Evolutionary conservation across 345 rosid genomes (phyloP), one percentile per base, ranked within the genome.

Genomic region (Populus tremula): DNA sequence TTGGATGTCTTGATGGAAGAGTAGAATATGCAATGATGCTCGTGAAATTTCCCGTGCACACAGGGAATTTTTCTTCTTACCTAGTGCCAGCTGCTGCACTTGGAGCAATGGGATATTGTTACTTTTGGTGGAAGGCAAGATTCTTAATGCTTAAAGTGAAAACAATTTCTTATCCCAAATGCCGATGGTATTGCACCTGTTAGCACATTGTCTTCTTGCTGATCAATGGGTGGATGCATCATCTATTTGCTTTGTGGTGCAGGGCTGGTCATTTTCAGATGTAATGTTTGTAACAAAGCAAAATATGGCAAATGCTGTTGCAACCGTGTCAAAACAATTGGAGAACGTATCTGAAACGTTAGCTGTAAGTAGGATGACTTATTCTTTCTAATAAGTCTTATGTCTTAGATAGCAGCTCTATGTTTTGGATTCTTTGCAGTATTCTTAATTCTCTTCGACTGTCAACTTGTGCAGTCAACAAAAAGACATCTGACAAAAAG

Each of bases 51-150:
- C 73, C 71, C 80, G 50, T 84, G 80, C 50, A 21, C 31, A 74
- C 84, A 93, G 97, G 92, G 79, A 75, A 88, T 71, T 85, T 78
- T 82, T 85, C 93, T 45, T 94, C 98, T 71, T 94, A 93, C 84
- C 78, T 94, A 71, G 87, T 87, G 50, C 98, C 98, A 77, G 98
- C 98, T 70, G 95, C 97, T 29, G 98, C 96, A 3, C 75, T 95
- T 76, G 98, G 99, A 85, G 98, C 95, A 74, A 85, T 95, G 94
- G 97, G 97, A 61, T 95, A 93, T 85, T 90, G 96, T 84, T 93
- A 91, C 83, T 90, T 93, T 97, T 90, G 93, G 97, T 95, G 97
- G 99, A 93, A 91, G 97, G 99, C 87, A 75, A 78, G 81, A 39
- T 78, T 82, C 71, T 64, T 31, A 1, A 62, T 71, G 75, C 76